phyloP scores from a whole-genome alignment of 2,329 filamentous ascomycete genomes.

The Claviceps digitariae region DNA sequence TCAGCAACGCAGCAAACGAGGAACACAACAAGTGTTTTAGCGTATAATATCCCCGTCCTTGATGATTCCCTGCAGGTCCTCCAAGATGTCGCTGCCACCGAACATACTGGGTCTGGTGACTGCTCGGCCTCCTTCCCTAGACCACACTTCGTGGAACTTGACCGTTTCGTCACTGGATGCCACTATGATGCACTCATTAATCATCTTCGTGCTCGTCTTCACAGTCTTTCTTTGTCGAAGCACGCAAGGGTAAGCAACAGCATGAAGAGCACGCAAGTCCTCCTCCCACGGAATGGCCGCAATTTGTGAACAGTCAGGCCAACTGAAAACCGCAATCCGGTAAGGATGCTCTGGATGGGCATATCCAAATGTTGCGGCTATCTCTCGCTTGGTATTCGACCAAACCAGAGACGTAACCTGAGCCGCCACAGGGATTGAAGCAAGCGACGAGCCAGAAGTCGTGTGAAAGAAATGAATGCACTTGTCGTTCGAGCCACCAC shows the following conservation, averaged over 20 bases:
- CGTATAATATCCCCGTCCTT: slow-evolving; percentile 60
- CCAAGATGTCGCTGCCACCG: slow-evolving; percentile 74
- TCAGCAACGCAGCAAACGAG: not conserved
- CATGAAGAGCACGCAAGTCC: slow-evolving; percentile 69
- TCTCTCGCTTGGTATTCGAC: slow-evolving; percentile 74
- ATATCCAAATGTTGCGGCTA: slow-evolving; percentile 88
- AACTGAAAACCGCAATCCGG: slow-evolving; percentile 84
- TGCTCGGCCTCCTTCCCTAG: slow-evolving; percentile 42
- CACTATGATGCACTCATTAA: slow-evolving; percentile 62
- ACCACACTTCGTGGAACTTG: slow-evolving; percentile 94
- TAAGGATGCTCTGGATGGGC: slow-evolving; percentile 79
- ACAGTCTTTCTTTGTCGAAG: slow-evolving; percentile 17
- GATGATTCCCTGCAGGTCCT: slow-evolving; percentile 68
- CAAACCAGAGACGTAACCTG: slow-evolving; percentile 90
- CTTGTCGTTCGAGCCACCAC: slow-evolving; percentile 86
- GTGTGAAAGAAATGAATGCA: slow-evolving; percentile 95
- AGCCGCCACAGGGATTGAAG: slow-evolving; percentile 81
- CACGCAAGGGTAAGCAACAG: slow-evolving; percentile 63
- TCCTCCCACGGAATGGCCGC: slow-evolving; percentile 75
- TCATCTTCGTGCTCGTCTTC: slow-evolving; percentile 11
- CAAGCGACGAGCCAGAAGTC: slow-evolving; percentile 66
- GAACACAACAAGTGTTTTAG: slow-evolving; percentile 23
- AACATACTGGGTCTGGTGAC: slow-evolving; percentile 45
- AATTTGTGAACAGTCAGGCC: slow-evolving; percentile 81
- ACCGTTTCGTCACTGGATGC: slow-evolving; percentile 85